These are phyloP conservation scores for Dothiorella sarmentorum DNA, from an alignment of 2,329 filamentous ascomycete species.

Conservation along the genomic window DNA sequence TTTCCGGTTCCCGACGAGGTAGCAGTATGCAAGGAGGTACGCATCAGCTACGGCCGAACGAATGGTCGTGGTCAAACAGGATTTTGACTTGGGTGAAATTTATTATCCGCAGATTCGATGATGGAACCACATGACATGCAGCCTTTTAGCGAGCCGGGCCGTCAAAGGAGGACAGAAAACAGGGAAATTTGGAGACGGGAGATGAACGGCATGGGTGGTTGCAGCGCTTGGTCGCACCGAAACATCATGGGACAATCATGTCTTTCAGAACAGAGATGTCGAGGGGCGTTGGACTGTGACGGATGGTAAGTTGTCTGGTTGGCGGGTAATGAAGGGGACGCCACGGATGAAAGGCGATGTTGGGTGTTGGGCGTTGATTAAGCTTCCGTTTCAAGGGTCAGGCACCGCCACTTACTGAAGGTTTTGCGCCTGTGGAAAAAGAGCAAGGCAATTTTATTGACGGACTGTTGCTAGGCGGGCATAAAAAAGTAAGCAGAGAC, in stretches of 20 bases:
- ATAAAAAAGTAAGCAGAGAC: too few species aligned
- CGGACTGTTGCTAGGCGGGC: not conserved
- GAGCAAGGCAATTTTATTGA: not conserved
- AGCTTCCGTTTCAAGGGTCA: not conserved
- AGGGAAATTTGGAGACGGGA: not conserved
- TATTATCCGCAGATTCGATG: too few species aligned
- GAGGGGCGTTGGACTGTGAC: too few species aligned
- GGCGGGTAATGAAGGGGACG: not conserved
- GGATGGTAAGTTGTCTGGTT: not conserved
- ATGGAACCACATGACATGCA: not conserved
- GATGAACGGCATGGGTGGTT: not conserved
- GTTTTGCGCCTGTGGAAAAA: not conserved
- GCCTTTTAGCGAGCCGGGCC: not conserved
- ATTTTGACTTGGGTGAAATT: too few species aligned
- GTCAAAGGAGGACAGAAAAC: not conserved
- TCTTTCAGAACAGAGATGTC: not conserved
- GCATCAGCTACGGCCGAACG: too few species aligned
- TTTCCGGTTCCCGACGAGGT: too few species aligned
- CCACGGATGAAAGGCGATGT: too few species aligned
- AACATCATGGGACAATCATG: not conserved
- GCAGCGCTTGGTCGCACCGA: not conserved
- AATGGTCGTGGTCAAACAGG: not conserved
- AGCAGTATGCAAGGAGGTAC: too few species aligned
- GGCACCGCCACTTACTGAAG: not conserved
- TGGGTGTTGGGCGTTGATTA: constrained; percentile 4